These are phyloP conservation scores for Pyrenophora seminiperda DNA, from an alignment of 2,329 filamentous ascomycete species.

Conservation along the genomic window DNA sequence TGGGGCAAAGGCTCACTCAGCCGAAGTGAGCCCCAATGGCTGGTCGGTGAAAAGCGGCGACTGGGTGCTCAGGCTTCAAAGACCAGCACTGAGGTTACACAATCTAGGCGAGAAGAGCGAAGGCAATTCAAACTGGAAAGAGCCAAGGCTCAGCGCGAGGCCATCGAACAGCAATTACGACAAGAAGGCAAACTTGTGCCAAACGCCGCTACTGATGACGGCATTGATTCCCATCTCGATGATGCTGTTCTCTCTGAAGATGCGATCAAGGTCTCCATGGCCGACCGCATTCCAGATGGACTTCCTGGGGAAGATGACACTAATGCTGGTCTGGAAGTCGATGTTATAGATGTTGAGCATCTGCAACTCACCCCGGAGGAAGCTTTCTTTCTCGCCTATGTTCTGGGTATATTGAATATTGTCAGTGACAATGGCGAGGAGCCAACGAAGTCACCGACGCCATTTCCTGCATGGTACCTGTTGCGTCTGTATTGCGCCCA, in stretches of 20 bases:
- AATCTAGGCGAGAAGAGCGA: conserved; percentile 76
- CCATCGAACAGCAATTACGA: conserved; percentile 72
- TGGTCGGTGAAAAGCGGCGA: conserved; percentile 78
- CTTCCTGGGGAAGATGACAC: conserved; percentile 10
- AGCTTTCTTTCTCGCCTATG: conserved; percentile 86
- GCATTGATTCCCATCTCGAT: conserved; percentile 36
- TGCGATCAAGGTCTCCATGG: conserved; percentile 18
- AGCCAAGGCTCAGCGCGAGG: conserved; percentile 84
- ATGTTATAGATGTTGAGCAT: conserved; percentile 67
- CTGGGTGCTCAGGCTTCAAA: conserved; percentile 66
- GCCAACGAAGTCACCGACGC: conserved; percentile 52
- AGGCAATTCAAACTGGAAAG: conserved; percentile 87
- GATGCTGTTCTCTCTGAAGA: conserved; percentile 22
- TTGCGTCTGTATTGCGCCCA: conserved; percentile 66
- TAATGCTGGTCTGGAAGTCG: conserved; percentile 11
- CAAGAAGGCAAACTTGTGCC: conserved; percentile 54
- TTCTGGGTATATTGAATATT: conserved; percentile 74
- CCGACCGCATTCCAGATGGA: conserved; percentile 16
- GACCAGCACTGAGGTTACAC: conserved; percentile 83
- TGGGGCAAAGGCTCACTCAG: conserved; percentile 94
- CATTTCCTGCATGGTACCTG: conserved; percentile 30
- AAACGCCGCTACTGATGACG: conserved; percentile 34
- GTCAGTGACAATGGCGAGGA: conserved; percentile 52
- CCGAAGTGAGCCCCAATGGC: conserved; percentile 92
- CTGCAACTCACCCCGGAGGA: conserved; percentile 92